phyloP scores from a whole-genome alignment of 176 grass and related monocot genomes.

The Musa troglodytarum region DNA sequence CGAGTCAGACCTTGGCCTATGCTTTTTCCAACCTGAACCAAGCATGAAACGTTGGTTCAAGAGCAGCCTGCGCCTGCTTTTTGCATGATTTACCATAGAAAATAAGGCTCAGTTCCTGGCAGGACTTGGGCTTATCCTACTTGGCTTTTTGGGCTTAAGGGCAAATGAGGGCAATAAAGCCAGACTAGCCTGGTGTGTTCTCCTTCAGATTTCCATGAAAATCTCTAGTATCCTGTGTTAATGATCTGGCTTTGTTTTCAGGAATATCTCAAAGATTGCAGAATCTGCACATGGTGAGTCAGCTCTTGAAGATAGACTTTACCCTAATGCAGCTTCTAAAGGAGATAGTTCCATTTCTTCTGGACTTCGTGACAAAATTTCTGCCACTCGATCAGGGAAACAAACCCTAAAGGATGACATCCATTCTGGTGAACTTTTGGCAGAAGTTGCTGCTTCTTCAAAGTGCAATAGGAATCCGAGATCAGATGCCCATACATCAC shows the following conservation, averaged over 20 bases:
- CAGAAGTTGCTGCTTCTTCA: constrained; percentile 23
- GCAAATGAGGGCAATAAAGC: not conserved
- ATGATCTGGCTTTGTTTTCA: constrained; percentile 14
- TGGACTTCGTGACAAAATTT: constrained; percentile 13
- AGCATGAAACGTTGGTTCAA: not conserved
- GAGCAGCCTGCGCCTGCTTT: too few relatives aligned
- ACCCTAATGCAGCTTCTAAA: not conserved
- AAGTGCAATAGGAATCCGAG: constrained; percentile 28
- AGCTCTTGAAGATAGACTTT: constrained; percentile 2
- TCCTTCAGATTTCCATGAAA: not conserved
- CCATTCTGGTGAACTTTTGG: not conserved
- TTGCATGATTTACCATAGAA: too few relatives aligned
- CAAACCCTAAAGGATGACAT: constrained; percentile 2
- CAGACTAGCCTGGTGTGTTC: not conserved
- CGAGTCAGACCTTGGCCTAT: too few relatives aligned
- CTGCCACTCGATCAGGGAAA: constrained; percentile 16
- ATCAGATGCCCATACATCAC: constrained; percentile 23
- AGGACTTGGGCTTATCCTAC: not conserved
- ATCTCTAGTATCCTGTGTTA: not conserved
- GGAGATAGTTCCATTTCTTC: constrained; percentile 19
- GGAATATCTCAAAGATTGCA: constrained; percentile 24
- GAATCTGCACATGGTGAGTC: constrained; percentile 24
- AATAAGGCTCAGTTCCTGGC: too few relatives aligned
- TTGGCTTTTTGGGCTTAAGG: not conserved
- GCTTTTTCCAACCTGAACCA: not conserved